Conservation (phyloP, 805 yeast genomes). For the Wickerhamiella sorbophila region DNA sequence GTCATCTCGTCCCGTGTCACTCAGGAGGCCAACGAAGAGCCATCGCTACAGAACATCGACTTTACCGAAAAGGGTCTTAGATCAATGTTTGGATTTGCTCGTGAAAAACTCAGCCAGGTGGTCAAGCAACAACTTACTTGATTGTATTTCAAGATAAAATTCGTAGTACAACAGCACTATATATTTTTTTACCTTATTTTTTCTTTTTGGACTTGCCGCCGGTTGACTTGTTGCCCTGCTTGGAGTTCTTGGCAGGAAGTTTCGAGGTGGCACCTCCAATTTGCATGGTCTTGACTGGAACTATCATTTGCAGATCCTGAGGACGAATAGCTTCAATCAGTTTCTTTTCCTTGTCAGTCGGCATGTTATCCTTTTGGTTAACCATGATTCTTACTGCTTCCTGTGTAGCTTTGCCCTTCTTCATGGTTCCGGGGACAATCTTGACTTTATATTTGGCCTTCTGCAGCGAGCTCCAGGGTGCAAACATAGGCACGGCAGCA, state of each 20-base stretch:
- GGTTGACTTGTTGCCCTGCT: slow-evolving; percentile 2
- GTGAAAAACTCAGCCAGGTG: slow-evolving; percentile 47
- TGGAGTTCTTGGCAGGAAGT: neutral
- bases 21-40: slow-evolving; percentile 64
- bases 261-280: slow-evolving; percentile 1
- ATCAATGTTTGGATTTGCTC: slow-evolving; percentile 80
- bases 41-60: slow-evolving; percentile 28
- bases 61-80: slow-evolving; percentile 37
- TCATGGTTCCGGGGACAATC: slow-evolving; percentile 61
- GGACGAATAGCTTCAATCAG: slow-evolving; percentile 7
- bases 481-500: slow-evolving; percentile 73
- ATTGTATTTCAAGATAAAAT: no score
- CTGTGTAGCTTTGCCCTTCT: slow-evolving; percentile 73
- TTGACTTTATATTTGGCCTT: slow-evolving; percentile 72
- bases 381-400: slow-evolving; percentile 50
- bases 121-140: slow-evolving; percentile 28
- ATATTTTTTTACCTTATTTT: neutral
- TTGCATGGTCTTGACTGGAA: slow-evolving; percentile 8
- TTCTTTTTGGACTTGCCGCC: slow-evolving; percentile 6
- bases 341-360: slow-evolving; percentile 3
- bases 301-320: slow-evolving; percentile 6
- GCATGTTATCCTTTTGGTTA: slow-evolving; percentile 24
- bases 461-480: slow-evolving; percentile 74
- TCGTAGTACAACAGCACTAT: neutral
- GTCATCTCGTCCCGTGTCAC: slow-evolving; percentile 84